Conservation (phyloP, 2,329 filamentous ascomycete species). For the Fusarium dlaminii region DNA sequence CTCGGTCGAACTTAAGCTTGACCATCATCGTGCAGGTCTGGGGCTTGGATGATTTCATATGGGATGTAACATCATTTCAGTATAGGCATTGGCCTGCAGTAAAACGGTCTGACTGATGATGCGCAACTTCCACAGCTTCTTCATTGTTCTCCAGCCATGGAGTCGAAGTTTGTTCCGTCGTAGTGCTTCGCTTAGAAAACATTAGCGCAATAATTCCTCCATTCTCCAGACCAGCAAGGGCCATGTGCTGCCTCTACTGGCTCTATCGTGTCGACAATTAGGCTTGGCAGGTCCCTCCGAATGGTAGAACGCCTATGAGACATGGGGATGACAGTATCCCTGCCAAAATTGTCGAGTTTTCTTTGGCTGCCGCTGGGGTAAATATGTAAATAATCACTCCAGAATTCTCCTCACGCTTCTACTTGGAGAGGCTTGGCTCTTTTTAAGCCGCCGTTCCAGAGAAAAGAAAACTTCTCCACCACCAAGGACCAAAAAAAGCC, state of each 20-base stretch:
- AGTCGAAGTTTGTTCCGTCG: constrained; percentile 20
- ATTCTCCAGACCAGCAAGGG: constrained; percentile 28
- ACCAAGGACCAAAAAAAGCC: not conserved
- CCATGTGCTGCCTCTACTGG: constrained; percentile 40
- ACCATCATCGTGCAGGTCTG: constrained; percentile 16
- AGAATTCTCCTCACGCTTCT: not conserved
- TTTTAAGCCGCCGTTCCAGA: constrained; percentile 4
- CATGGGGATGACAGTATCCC: constrained; percentile 28
- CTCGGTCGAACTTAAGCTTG: constrained; percentile 1
- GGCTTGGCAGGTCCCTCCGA: constrained; percentile 34
- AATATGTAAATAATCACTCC: not conserved
- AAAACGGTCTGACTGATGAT: not conserved
- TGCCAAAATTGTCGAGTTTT: not conserved
- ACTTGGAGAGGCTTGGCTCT: not conserved
- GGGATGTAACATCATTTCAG: not conserved
- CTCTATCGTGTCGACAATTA: constrained; percentile 19
- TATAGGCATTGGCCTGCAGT: not conserved
- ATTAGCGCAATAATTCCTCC: constrained; percentile 20
- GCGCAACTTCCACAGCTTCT: not conserved
- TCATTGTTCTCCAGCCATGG: not conserved
- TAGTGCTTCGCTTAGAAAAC: constrained; percentile 21
- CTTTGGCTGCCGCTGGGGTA: not conserved
- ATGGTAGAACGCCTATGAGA: constrained; percentile 8
- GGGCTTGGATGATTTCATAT: not conserved
- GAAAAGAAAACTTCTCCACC: not conserved